Evolutionary conservation across 169 alveolate species (phyloP).

Genomic region (Neospora caninum): DNA sequence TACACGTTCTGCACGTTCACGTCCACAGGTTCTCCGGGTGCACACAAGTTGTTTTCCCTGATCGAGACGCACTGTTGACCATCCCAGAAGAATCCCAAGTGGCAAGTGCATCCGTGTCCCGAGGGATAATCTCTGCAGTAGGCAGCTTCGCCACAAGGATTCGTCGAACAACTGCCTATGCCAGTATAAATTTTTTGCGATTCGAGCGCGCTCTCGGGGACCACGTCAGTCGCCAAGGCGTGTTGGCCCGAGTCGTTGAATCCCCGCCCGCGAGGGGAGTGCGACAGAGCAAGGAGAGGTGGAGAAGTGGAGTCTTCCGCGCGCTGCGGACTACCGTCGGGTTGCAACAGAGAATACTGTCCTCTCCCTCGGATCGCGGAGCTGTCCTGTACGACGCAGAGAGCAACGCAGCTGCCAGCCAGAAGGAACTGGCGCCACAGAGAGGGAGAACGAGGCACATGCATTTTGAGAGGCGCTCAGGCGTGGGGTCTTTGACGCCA

Average conservation of each 20-base stretch:
- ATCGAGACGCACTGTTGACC: background rate
- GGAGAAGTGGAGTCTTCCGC: no score
- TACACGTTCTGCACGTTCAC: background rate
- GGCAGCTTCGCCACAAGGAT: background rate
- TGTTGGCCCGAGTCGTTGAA: background rate
- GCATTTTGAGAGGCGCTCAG: background rate
- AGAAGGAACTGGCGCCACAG: background rate
- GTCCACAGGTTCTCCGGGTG: background rate
- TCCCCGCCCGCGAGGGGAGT: background rate
- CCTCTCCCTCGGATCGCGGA: background rate
- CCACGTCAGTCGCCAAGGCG: background rate
- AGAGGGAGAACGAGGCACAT: background rate
- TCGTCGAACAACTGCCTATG: background rate
- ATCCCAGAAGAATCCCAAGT: background rate
- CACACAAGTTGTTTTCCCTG: background rate
- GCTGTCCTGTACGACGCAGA: background rate
- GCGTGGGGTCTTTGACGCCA: background rate
- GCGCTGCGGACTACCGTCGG: background rate
- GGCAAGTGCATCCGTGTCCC: background rate
- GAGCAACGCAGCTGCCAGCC: background rate
- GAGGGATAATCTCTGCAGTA: background rate
- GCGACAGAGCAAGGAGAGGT: no score
- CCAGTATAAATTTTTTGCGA: background rate
- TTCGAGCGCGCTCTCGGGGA: background rate
- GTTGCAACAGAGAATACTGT: background rate